Base-by-base conservation (phyloP, 78 protist species). In the Speleostelium caveatum region DNA sequence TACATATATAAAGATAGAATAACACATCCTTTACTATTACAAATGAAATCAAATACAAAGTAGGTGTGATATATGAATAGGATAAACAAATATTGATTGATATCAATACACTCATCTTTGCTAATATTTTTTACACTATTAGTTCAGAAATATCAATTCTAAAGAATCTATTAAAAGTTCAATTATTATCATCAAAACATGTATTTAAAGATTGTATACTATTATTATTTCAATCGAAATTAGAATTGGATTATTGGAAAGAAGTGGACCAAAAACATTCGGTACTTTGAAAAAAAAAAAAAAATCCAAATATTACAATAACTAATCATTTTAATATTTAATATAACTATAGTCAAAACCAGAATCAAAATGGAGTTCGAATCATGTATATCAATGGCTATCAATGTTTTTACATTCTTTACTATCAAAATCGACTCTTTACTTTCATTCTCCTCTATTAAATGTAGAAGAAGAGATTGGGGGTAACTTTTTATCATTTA, bases 381-480 rank as follows among this genome's bases (percentile, higher is more conserved):
- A 83, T 83, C 33, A 24, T 41, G 69, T 83, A 10, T 75, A 83
- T 59, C 91, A 83, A 58, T 83, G 91, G 91, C 32, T 83, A 39
- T 69, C 73, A 30, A 35, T 69, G 62, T 83, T 69, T 60, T 61
- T 41, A 22, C 67, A 69, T 45, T 19, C 73, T 35, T 24, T 83
- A 6, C 14, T 83, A 38, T 35, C 91, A 36, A 49, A 60, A 41
- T 24, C 91, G 3, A 59, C 91, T 14, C 45, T 83, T 1, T 83
- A 69, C 33, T 83, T 83, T n/a, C 53, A 83, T 39, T 69, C 60
- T n/a, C 91, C 91, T 7, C 42, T 83, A 45, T 19, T 30, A 45
- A 83, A 73, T 5, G 91, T 83, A 2, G 91, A 83, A n/a, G 91
- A 83, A 41, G 91, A 83, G 33, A 83, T 41, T 8, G 91, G 91